Evolutionary conservation across 805 yeast species (phyloP).

Genomic region (Candida stauntonica): DNA sequence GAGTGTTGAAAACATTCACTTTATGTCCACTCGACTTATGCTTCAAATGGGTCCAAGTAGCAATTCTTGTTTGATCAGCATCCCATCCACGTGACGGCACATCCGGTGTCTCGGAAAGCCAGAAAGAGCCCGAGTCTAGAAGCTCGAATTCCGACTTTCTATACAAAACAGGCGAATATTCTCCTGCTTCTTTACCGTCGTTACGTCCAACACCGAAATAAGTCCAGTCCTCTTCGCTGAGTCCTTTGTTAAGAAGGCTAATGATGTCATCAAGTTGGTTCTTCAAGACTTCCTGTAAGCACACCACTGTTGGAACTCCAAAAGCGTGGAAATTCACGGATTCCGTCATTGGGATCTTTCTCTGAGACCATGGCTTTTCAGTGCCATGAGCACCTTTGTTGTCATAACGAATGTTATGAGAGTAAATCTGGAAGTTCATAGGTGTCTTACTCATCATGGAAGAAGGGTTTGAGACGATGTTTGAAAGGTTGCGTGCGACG

Average conservation of each 20-base stretch:
- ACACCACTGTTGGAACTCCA: constrained; percentile 34
- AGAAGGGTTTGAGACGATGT: constrained; percentile 1
- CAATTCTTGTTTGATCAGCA: constrained; percentile 39
- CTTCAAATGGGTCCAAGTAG: constrained; percentile 31
- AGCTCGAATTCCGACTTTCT: constrained; percentile 35
- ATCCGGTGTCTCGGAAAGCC: constrained; percentile 54
- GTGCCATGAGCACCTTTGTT: constrained; percentile 31
- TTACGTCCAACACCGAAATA: constrained; percentile 49
- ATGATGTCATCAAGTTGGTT: constrained; percentile 44
- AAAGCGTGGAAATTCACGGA: constrained; percentile 39
- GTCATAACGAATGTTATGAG: constrained; percentile 44
- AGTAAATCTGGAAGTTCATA: constrained; percentile 27
- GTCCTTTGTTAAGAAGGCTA: constrained; percentile 27
- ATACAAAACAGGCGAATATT: constrained; percentile 46
- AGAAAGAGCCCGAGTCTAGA: constrained; percentile 39
- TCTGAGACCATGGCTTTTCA: constrained; percentile 43
- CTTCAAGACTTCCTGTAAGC: constrained; percentile 45
- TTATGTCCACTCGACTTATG: constrained; percentile 19
- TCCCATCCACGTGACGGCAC: constrained; percentile 51
- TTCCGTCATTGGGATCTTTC: constrained; percentile 35
- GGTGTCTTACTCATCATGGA: background rate
- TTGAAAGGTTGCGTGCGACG: constrained; percentile 7
- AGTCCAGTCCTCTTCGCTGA: constrained; percentile 31
- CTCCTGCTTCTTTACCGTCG: constrained; percentile 48
- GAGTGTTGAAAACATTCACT: constrained; percentile 40